Evolutionary conservation across 2,329 filamentous ascomycete genomes (phyloP).

Genomic region (Exophiala viscosa): DNA sequence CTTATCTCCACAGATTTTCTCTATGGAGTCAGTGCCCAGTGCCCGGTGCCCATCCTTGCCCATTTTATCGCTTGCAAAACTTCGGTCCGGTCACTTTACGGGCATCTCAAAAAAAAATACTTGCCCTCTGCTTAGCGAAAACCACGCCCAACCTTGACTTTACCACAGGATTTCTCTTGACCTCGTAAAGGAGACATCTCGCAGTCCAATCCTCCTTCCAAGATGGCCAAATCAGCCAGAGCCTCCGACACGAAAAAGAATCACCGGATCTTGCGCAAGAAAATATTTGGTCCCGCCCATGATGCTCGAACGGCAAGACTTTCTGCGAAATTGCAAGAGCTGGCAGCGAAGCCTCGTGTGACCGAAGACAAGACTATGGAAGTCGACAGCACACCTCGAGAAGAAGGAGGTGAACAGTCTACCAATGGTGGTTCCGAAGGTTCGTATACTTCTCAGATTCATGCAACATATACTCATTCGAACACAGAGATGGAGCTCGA

Average conservation of each 20-base stretch:
- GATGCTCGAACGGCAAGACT: constrained; percentile 75
- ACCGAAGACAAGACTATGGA: constrained; percentile 32
- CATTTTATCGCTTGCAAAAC: no score
- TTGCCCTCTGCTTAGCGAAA: no score
- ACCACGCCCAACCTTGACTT: no score
- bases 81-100: no score
- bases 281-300: constrained; percentile 81
- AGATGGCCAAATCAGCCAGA: constrained; percentile 84
- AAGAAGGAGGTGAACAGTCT: constrained; percentile 42
- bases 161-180: no score
- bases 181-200: no score
- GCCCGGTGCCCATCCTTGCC: no score
- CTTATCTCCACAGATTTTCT: no score
- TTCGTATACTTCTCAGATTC: neutral
- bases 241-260: constrained; percentile 78
- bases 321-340: constrained; percentile 77
- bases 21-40: no score
- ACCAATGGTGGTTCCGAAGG: constrained; percentile 37
- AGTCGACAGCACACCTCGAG: constrained; percentile 41
- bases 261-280: constrained; percentile 72
- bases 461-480: neutral
- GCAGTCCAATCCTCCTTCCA: constrained; percentile 26
- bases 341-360: constrained; percentile 73
- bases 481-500: constrained; percentile 24
- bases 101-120: no score